Evolutionary conservation across 2,329 filamentous ascomycete species (phyloP).

Genomic region (Plectosphaerella plurivora): DNA sequence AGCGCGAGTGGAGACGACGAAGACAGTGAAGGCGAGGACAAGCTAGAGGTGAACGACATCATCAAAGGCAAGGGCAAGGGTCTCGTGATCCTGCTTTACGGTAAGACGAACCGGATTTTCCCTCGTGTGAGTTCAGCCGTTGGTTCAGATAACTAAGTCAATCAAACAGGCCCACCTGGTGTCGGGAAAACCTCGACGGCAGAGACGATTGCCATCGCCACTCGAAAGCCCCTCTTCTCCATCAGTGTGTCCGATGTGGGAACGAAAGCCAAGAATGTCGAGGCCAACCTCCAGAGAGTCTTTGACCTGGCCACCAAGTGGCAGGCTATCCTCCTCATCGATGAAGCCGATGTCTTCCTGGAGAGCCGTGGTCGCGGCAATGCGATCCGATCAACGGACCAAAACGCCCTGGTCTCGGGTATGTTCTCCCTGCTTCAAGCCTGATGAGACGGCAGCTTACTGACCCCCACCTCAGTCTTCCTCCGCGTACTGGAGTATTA

Average conservation of each 20-base stretch:
- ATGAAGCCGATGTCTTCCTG: constrained; percentile 82
- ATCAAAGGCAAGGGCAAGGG: too few relatives aligned
- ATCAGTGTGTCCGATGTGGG: constrained; percentile 66
- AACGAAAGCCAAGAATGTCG: constrained; percentile 58
- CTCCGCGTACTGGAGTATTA: constrained; percentile 47
- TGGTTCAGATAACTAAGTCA: too few relatives aligned
- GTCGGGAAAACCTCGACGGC: constrained; percentile 47
- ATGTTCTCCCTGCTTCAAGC: too few relatives aligned
- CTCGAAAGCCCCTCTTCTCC: constrained; percentile 43
- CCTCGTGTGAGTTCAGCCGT: too few relatives aligned
- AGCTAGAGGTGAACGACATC: too few relatives aligned
- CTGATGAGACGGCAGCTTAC: too few relatives aligned
- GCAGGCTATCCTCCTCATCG: constrained; percentile 80
- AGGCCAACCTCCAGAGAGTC: constrained; percentile 70
- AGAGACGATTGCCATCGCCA: constrained; percentile 44
- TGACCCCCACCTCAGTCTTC: constrained; percentile 34
- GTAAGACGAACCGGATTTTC: too few relatives aligned
- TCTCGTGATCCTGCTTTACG: too few relatives aligned
- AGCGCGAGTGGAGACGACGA: too few relatives aligned
- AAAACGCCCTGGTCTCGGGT: constrained; percentile 72
- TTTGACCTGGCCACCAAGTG: constrained; percentile 79
- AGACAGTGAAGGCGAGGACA: too few relatives aligned
- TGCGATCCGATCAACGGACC: constrained; percentile 68
- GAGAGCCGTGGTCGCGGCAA: constrained; percentile 63
- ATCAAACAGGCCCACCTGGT: constrained; percentile 34